Percentiles rank a stretch among this genome's conserved stretches.
These are phyloP conservation scores for Massariosphaeria phaeospora DNA, from an alignment of 495 filamentous ascomycete genomes.

Conservation along the genomic window DNA sequence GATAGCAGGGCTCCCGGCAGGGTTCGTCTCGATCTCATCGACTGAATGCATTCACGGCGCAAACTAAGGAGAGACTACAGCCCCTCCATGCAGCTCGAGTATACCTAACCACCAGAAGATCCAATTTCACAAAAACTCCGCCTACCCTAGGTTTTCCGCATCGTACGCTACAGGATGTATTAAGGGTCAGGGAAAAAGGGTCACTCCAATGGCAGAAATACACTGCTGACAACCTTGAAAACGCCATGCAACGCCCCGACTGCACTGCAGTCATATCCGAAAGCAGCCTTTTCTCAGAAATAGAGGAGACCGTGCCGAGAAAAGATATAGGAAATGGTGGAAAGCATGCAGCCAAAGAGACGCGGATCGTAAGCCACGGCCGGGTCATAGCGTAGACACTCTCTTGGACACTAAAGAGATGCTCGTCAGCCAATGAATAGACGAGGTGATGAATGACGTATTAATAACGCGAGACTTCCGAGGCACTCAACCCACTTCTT, in stretches of 20 bases:
- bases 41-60: no score
- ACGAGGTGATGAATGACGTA: not conserved
- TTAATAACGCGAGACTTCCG: conserved; percentile 25
- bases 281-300: conserved; percentile 4
- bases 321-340: not conserved
- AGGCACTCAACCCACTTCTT: conserved; percentile 32
- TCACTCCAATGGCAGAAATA: no score
- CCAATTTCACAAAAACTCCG: no score
- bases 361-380: not conserved
- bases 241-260: conserved; percentile 2
- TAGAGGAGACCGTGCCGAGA: not conserved
- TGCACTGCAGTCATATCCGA: conserved; percentile 2
- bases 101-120: no score
- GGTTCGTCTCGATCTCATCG: no score
- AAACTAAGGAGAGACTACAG: no score
- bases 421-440: conserved; percentile 3
- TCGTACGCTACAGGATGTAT: no score
- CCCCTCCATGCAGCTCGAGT: no score
- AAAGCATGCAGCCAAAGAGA: not conserved
- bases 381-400: not conserved
- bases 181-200: no score
- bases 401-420: conserved; percentile 6
- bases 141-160: no score
- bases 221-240: no score
- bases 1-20: no score